Conservation (phyloP, 208 protist species). For the Leishmania mexicana region DNA sequence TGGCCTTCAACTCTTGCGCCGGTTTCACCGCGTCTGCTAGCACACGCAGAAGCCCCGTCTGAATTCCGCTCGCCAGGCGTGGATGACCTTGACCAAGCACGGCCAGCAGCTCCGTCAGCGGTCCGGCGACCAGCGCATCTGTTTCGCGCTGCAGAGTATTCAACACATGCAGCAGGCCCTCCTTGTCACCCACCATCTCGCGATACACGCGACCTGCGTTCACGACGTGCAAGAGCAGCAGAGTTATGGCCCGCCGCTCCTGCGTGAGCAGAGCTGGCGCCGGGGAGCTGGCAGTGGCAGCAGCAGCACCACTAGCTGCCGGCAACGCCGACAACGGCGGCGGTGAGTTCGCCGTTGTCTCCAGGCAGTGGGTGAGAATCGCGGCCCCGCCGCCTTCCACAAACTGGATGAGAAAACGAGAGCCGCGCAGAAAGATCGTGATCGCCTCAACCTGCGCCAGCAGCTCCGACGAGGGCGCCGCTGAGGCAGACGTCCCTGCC, state of each 20-base stretch:
- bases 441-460: slow-evolving; percentile 58
- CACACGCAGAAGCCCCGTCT: slow-evolving; percentile 66
- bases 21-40: slow-evolving; percentile 26
- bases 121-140: slow-evolving; percentile 40
- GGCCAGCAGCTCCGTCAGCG: slow-evolving; percentile 66
- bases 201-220: slow-evolving; percentile 89
- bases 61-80: slow-evolving; percentile 39
- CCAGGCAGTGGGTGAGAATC: slow-evolving; percentile 70
- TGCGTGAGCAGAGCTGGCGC: slow-evolving; percentile 16
- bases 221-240: slow-evolving; percentile 77
- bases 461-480: slow-evolving; percentile 29
- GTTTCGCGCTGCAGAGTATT: slow-evolving; percentile 50
- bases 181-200: slow-evolving; percentile 86
- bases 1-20: not conserved
- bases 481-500: not conserved
- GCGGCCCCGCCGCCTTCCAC: slow-evolving; percentile 67
- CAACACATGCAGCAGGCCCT: slow-evolving; percentile 62
- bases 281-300: not conserved
- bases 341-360: slow-evolving; percentile 3
- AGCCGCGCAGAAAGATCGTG: slow-evolving; percentile 77
- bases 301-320: not conserved
- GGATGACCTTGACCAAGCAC: slow-evolving; percentile 73
- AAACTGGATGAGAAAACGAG: slow-evolving; percentile 76
- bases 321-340: not conserved
- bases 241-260: slow-evolving; percentile 54